phyloP scores from a whole-genome alignment of 2,329 filamentous ascomycete genomes.

The Colletotrichum endophyticum region DNA sequence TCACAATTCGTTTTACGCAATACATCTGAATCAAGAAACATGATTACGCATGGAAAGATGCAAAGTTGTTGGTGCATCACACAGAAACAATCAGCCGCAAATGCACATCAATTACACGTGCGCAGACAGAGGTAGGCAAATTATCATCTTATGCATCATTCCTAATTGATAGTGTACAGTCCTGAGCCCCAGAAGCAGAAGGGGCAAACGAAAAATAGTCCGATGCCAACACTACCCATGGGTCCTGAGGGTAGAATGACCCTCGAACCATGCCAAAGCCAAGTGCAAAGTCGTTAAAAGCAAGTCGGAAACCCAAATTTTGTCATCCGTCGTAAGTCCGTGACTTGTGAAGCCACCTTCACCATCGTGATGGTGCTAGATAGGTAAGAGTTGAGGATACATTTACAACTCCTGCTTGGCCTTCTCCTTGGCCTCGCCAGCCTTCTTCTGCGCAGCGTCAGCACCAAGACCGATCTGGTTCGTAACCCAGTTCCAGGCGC shows the following conservation, averaged over 20 bases:
- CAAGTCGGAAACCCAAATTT: constrained; percentile 16
- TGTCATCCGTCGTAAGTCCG: constrained; percentile 19
- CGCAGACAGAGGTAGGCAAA: background rate
- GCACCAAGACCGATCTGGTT: constrained; percentile 53
- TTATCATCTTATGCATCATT: background rate
- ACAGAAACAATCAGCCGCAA: background rate
- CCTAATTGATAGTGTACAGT: constrained; percentile 17
- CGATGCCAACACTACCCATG: background rate
- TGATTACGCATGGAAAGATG: background rate
- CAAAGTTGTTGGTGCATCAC: background rate
- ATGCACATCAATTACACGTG: background rate
- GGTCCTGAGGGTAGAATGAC: background rate
- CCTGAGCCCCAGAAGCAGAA: background rate
- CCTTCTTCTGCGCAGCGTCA: constrained; percentile 51
- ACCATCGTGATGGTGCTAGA: background rate
- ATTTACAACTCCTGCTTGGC: constrained; percentile 55
- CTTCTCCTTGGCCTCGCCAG: constrained; percentile 41
- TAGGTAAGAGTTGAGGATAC: background rate
- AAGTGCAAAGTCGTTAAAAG: constrained; percentile 1
- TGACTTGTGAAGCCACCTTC: background rate
- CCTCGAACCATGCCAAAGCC: constrained; percentile 3
- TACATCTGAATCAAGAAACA: accelerated
- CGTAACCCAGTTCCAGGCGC: constrained; percentile 56
- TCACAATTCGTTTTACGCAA: background rate
- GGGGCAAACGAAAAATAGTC: background rate